Evolutionary conservation across 1,284 basidiomycete species (phyloP).

Genomic region (Cystobasidium sp.): DNA sequence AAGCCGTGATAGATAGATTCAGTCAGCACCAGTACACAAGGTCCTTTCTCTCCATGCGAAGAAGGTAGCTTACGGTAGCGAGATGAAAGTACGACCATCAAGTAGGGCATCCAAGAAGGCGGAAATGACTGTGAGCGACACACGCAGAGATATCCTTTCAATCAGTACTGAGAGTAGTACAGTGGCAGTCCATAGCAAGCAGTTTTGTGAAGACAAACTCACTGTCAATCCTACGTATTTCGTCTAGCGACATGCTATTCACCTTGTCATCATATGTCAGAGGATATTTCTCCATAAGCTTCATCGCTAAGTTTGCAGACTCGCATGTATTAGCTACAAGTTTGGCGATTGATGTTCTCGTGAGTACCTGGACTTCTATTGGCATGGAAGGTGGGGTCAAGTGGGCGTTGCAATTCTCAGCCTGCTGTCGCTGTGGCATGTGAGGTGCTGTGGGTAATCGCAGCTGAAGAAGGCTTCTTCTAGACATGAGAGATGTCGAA

Average conservation of each 20-base stretch:
- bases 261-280: neutral
- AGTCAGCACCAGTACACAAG: neutral
- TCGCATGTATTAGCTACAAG: neutral
- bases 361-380: neutral
- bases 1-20: neutral
- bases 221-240: constrained; percentile 7
- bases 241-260: neutral
- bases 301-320: neutral
- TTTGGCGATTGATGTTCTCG: neutral
- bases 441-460: too few species aligned
- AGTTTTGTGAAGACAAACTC: too few species aligned
- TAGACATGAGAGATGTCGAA: too few species aligned
- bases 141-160: neutral
- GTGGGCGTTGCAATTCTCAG: too few species aligned
- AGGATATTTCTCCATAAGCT: neutral
- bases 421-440: too few species aligned
- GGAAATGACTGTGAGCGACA: neutral
- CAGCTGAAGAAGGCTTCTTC: too few species aligned
- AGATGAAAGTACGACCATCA: neutral
- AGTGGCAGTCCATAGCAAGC: too few species aligned
- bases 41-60: neutral
- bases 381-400: neutral
- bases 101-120: constrained; percentile 26
- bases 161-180: too few species aligned
- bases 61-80: constrained; percentile 4